Evolutionary conservation across 2,329 filamentous ascomycete species (phyloP).

Genomic region (Pseudogymnoascus sp.): DNA sequence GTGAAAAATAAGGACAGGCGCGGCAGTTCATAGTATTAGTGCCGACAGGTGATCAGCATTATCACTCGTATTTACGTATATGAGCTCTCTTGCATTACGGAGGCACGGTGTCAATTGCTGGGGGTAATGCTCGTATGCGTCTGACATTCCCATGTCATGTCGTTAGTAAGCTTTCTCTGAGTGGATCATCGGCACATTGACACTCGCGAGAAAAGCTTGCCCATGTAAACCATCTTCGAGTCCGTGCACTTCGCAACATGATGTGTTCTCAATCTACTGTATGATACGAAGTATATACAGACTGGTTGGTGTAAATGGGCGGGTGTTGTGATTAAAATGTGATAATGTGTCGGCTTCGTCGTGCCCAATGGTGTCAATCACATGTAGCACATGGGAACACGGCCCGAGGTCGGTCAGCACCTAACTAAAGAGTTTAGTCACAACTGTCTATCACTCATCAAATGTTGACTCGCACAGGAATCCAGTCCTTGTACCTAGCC

Average conservation of each 20-base stretch:
- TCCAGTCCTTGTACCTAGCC: neutral
- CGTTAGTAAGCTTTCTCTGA: neutral
- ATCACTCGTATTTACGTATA: neutral
- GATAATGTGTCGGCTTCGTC: neutral
- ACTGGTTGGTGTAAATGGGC: neutral
- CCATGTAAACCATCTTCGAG: neutral
- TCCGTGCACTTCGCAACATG: neutral
- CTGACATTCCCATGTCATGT: neutral
- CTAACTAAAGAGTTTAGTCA: neutral
- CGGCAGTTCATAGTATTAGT: neutral
- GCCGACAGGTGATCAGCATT: neutral
- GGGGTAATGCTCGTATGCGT: neutral
- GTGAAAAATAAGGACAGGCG: neutral
- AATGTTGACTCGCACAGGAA: neutral
- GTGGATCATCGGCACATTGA: neutral
- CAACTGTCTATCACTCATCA: neutral
- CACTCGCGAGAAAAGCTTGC: neutral
- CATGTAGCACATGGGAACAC: neutral
- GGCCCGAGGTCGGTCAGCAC: neutral
- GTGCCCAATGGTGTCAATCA: neutral
- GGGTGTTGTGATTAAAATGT: neutral
- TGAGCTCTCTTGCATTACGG: neutral
- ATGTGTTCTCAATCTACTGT: neutral
- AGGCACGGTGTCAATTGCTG: neutral
- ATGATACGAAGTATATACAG: neutral